Evolutionary conservation across 2,329 filamentous ascomycete species (phyloP).

Genomic region (Aspergillus sclerotialis): DNA sequence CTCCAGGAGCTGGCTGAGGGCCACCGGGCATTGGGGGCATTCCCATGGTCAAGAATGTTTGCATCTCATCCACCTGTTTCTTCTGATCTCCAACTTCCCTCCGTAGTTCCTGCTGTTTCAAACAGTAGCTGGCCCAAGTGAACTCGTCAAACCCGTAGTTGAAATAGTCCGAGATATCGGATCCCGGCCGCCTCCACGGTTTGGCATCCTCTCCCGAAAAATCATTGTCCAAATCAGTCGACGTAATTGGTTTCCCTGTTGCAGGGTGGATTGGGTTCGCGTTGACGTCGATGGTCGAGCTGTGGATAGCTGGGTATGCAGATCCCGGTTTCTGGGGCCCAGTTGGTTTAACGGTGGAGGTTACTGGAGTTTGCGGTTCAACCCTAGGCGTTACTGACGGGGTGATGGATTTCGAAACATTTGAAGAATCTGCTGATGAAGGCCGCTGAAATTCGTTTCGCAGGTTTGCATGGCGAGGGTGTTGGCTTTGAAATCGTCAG

Average conservation of each 20-base stretch:
- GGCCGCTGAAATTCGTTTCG: slow-evolving; percentile 29
- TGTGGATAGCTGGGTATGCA: slow-evolving; percentile 60
- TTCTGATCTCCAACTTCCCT: slow-evolving; percentile 77
- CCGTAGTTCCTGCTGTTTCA: slow-evolving; percentile 75
- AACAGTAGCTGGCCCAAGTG: slow-evolving; percentile 89
- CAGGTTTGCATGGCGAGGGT: slow-evolving; percentile 31
- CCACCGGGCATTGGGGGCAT: slow-evolving; percentile 41
- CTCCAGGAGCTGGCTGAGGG: slow-evolving; percentile 17
- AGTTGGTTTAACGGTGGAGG: slow-evolving; percentile 27
- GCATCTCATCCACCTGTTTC: slow-evolving; percentile 56
- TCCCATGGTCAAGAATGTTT: slow-evolving; percentile 50
- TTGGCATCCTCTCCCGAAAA: slow-evolving; percentile 69
- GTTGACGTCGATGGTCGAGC: slow-evolving; percentile 79
- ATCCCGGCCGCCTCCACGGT: slow-evolving; percentile 90
- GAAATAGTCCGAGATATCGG: slow-evolving; percentile 94
- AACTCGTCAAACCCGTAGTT: slow-evolving; percentile 99
- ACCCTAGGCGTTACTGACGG: slow-evolving; percentile 23
- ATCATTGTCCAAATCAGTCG: slow-evolving; percentile 69
- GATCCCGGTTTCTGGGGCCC: slow-evolving; percentile 48
- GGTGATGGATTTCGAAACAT: slow-evolving; percentile 27
- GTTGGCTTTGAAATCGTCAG: slow-evolving; percentile 25
- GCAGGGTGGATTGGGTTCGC: slow-evolving; percentile 70
- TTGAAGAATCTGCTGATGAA: slow-evolving; percentile 25
- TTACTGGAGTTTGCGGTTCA: slow-evolving; percentile 24
- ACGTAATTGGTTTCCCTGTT: slow-evolving; percentile 71